Percentiles rank a stretch among this genome's conserved stretches.
phyloP scores from a whole-genome alignment of 106 monocot genomes.

The Iris macrosiphon region DNA sequence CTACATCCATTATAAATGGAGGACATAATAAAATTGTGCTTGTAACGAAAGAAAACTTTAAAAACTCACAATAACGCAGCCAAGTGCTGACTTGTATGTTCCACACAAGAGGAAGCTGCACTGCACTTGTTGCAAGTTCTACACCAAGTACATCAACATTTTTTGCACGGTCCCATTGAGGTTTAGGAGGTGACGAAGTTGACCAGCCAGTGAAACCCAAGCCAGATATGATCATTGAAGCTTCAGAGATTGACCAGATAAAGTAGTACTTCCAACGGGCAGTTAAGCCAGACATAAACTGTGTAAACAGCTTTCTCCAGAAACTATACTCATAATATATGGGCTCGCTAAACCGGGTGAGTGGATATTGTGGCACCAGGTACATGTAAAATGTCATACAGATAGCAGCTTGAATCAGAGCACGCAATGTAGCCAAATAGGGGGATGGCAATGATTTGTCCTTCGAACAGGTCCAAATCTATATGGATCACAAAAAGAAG shows the following conservation, averaged over 20 bases:
- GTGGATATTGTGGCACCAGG: constrained; percentile 71
- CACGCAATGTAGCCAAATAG: constrained; percentile 57
- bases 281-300: constrained; percentile 97
- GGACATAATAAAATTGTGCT: neutral
- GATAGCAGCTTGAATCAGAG: constrained; percentile 80
- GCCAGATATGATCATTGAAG: constrained; percentile 79
- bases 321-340: constrained; percentile 85
- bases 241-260: constrained; percentile 98
- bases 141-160: constrained; percentile 99
- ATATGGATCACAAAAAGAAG: neutral
- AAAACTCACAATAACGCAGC: constrained; percentile 87
- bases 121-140: constrained; percentile 89
- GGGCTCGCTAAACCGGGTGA: constrained; percentile 70
- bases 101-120: constrained; percentile 87
- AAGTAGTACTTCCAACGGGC: constrained; percentile 99
- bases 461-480: constrained; percentile 60
- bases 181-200: constrained; percentile 56
- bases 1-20: neutral
- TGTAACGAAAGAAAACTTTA: neutral
- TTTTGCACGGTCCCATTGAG: constrained; percentile 93
- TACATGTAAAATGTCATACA: constrained; percentile 95
- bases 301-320: constrained; percentile 67
- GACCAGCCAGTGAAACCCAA: constrained; percentile 94
- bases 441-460: constrained; percentile 53
- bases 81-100: constrained; percentile 99